Evolutionary conservation across 495 filamentous ascomycete species (phyloP), one percentile per base, ranked within the genome.

Genomic region (Usnea hakonensis): DNA sequence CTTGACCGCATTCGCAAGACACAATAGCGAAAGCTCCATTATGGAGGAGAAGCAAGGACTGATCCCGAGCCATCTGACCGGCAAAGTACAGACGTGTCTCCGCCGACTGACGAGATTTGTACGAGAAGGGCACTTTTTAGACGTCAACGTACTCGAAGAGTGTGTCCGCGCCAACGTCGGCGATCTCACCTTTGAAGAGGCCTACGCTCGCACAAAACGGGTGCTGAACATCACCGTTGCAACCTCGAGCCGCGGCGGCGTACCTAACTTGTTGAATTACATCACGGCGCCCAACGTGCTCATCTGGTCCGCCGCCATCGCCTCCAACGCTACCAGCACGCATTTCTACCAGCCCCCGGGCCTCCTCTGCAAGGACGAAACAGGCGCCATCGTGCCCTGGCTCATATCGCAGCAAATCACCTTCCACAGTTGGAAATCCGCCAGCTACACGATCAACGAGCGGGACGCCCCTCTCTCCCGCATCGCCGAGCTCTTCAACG

Each of bases 211-310:
- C 54, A 96, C 91, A 14, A 94, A 92, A 69, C 79, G 90, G 36
- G 87, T 96, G 28, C 78, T 97, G 63, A 96, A 96, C 70, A 96
- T 97, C 70, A 96, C 91, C 1, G 86, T 97, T 44, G 87, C 87
- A 2, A 88, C 87, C 3, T 82, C 82, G 11, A 84, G 83, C 16
- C 79, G 86, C 46, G 84, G 84, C n/a, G 90, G 88, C 53, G 83
- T 90, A 3, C 93, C 93, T 11, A 91, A 87, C 62, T 73, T 96
- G 26, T 80, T 97, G 9, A 97, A 97, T 73, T 94, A 97, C 69
- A 76, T 97, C 56, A 97, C 93, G 17, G 90, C 93, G 16, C 93
- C 93, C 30, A 94, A 97, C 69, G 92, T 97, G 84, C 79, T 97
- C 33, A 90, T 97, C 67, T 93, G 91, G 90, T 94, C 93, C 10